These are phyloP conservation scores for Corylus avellana DNA, from an alignment of 306 rosid genomes.

Conservation along the genomic window DNA sequence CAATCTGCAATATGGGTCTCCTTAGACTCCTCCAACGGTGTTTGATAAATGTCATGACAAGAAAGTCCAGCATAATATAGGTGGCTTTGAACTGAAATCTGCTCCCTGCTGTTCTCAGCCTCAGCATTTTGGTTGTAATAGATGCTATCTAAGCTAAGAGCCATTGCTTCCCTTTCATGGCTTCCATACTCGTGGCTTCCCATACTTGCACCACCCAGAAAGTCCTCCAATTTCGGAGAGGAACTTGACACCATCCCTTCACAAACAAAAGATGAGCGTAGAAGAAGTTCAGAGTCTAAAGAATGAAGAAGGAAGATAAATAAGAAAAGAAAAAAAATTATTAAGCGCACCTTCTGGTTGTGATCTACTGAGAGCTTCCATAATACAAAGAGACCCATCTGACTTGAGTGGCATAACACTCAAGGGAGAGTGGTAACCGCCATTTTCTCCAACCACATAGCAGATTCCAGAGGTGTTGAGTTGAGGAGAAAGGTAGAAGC, in stretches of 20 bases:
- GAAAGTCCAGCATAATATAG: constrained; percentile 56
- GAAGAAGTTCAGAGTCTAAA: neutral
- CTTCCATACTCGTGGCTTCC: constrained; percentile 56
- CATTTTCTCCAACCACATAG: constrained; percentile 52
- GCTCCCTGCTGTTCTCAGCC: constrained; percentile 40
- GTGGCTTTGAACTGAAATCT: constrained; percentile 39
- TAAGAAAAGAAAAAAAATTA: neutral
- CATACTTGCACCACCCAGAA: constrained; percentile 80
- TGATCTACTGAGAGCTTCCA: constrained; percentile 79
- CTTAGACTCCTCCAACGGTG: constrained; percentile 47
- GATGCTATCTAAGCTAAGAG: constrained; percentile 77
- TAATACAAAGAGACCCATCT: constrained; percentile 89
- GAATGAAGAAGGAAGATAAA: neutral
- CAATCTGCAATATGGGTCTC: constrained; percentile 38
- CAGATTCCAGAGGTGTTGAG: constrained; percentile 43
- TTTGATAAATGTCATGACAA: constrained; percentile 47
- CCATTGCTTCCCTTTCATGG: constrained; percentile 79
- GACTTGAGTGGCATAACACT: constrained; percentile 89
- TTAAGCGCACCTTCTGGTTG: constrained; percentile 60
- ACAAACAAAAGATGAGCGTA: neutral
- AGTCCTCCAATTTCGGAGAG: constrained; percentile 89
- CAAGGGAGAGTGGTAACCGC: constrained; percentile 58
- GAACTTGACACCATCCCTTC: constrained; percentile 65
- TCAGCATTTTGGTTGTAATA: constrained; percentile 56
- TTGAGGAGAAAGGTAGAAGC: constrained; percentile 50